Evolutionary conservation across 1,139 yeast species (phyloP).

Genomic region (Ogataea hybrid): DNA sequence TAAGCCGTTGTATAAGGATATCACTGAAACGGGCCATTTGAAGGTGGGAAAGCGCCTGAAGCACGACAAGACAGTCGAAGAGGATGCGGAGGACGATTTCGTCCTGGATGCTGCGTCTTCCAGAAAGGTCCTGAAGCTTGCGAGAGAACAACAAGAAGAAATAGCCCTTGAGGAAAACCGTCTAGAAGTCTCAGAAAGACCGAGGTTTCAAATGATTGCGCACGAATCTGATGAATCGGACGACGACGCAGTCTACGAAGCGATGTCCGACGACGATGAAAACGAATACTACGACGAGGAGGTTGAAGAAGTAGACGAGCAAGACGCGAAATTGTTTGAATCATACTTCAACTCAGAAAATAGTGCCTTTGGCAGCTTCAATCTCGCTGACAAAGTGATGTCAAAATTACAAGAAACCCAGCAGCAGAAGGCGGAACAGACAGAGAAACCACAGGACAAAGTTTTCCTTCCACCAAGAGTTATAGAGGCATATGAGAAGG

Average conservation of each 20-base stretch:
- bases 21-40: constrained; percentile 53
- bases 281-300: constrained; percentile 28
- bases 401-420: constrained; percentile 83
- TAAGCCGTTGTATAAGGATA: constrained; percentile 76
- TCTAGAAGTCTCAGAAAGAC: constrained; percentile 30
- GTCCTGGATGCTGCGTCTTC: constrained; percentile 81
- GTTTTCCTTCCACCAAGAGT: constrained; percentile 94
- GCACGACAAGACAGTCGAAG: constrained; percentile 31
- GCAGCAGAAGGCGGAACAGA: constrained; percentile 23
- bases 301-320: constrained; percentile 50
- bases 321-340: constrained; percentile 70
- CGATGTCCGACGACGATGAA: constrained; percentile 28
- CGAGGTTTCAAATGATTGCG: constrained; percentile 30
- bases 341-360: constrained; percentile 50
- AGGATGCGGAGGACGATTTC: constrained; percentile 54
- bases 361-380: constrained; percentile 47
- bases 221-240: constrained; percentile 29
- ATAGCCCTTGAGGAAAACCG: constrained; percentile 60
- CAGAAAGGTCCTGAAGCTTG: constrained; percentile 81
- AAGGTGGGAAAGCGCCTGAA: constrained; percentile 42
- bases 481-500: constrained; percentile 88
- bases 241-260: constrained; percentile 25
- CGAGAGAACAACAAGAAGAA: constrained; percentile 91
- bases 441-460: constrained; percentile 40
- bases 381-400: constrained; percentile 88